Evolutionary conservation across 805 yeast species (phyloP).

Genomic region (Yarrowia sp.): DNA sequence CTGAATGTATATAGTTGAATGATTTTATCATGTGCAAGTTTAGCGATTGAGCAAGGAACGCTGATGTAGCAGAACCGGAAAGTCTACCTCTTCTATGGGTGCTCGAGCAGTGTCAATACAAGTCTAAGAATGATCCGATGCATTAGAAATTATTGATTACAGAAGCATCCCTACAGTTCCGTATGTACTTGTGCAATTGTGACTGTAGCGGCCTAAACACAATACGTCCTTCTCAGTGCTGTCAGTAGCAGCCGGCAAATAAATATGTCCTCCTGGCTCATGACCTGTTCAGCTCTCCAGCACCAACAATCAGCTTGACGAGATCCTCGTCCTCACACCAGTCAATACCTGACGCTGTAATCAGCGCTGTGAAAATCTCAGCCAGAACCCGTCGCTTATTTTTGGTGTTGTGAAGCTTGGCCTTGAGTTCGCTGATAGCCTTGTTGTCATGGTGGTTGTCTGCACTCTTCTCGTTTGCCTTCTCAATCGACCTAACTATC

Average conservation of each 20-base stretch:
- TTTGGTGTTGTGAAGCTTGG: slow-evolving; percentile 3
- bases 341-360: slow-evolving; percentile 32
- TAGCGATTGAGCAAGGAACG: too few species aligned
- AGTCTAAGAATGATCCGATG: too few species aligned
- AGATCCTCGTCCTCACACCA: slow-evolving; percentile 30
- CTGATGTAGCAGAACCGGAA: too few species aligned
- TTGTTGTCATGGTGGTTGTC: background rate
- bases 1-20: slow-evolving; percentile 18
- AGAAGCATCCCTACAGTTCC: too few species aligned
- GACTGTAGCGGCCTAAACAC: too few species aligned
- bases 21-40: background rate
- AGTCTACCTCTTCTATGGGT: too few species aligned
- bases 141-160: too few species aligned
- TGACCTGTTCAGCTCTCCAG: slow-evolving; percentile 17
- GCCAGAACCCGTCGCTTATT: slow-evolving; percentile 28
- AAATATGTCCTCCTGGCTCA: background rate
- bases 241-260: too few species aligned
- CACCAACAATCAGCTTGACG: slow-evolving; percentile 20
- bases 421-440: background rate
- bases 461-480: background rate
- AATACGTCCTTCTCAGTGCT: too few species aligned
- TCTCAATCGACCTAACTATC: background rate
- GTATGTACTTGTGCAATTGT: too few species aligned
- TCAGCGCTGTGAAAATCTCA: slow-evolving; percentile 31
- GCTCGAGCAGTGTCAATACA: too few species aligned